phyloP scores from a whole-genome alignment of 148 eudicot species.

The Silene conica region DNA sequence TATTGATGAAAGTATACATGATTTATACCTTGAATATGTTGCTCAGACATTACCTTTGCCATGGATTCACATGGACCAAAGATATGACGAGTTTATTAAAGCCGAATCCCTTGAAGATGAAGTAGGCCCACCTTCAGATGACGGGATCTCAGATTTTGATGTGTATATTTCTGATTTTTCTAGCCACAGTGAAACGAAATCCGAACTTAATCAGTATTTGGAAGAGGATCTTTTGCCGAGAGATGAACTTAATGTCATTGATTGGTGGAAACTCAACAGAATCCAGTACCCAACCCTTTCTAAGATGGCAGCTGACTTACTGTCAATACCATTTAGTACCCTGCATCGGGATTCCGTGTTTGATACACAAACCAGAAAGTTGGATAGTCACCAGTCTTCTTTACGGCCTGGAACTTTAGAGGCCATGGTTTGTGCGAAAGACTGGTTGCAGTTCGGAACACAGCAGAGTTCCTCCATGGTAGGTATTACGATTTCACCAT shows the following conservation, averaged over 20 bases:
- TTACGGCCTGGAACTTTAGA: slow-evolving; percentile 44
- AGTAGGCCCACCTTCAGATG: slow-evolving; percentile 25
- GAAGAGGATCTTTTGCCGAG: slow-evolving; percentile 66
- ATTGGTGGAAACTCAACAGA: slow-evolving; percentile 75
- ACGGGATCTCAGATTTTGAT: slow-evolving; percentile 56
- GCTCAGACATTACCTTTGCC: slow-evolving; percentile 65
- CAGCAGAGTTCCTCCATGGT: slow-evolving; percentile 6
- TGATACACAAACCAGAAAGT: slow-evolving; percentile 41
- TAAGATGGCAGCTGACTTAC: slow-evolving; percentile 69
- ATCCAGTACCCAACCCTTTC: slow-evolving; percentile 65
- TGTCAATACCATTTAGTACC: slow-evolving; percentile 60
- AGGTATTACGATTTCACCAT: slow-evolving; percentile 14
- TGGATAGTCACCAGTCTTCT: slow-evolving; percentile 44
- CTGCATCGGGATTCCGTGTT: slow-evolving; percentile 52
- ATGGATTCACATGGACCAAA: slow-evolving; percentile 42
- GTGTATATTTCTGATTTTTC: slow-evolving; percentile 48
- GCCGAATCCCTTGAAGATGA: slow-evolving; percentile 40
- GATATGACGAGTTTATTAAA: slow-evolving; percentile 35
- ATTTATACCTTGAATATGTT: slow-evolving; percentile 60
- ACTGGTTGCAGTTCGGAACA: slow-evolving; percentile 55
- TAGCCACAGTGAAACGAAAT: slow-evolving; percentile 35
- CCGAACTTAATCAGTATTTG: slow-evolving; percentile 71
- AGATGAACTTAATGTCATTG: slow-evolving; percentile 61
- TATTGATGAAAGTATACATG: slow-evolving; percentile 53
- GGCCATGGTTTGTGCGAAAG: slow-evolving; percentile 63